These are phyloP conservation scores for Suhomyces atakaporum DNA, from an alignment of 1,139 yeast genomes.

Conservation along the genomic window DNA sequence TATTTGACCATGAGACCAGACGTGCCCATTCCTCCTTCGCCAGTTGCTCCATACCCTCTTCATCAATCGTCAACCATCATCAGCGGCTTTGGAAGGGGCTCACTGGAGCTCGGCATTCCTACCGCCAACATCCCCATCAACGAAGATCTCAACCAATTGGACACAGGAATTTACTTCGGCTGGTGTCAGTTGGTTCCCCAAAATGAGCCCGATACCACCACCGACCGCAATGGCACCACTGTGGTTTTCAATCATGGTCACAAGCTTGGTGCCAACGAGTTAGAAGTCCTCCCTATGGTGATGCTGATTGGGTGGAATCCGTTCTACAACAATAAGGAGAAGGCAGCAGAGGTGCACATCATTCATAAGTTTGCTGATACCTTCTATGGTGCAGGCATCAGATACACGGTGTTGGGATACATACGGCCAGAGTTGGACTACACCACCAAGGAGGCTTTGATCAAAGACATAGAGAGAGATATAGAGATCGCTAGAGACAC, in stretches of 20 bases:
- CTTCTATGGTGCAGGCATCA: constrained; percentile 82
- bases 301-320: constrained; percentile 98
- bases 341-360: constrained; percentile 86
- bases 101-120: constrained; percentile 90
- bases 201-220: constrained; percentile 16
- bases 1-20: constrained; percentile 25
- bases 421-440: constrained; percentile 90
- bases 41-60: constrained; percentile 68
- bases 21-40: constrained; percentile 45
- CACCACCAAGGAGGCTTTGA: constrained; percentile 82
- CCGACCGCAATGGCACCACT: constrained; percentile 38
- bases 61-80: constrained; percentile 57
- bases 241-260: constrained; percentile 66
- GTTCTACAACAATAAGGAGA: constrained; percentile 73
- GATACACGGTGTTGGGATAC: constrained; percentile 77
- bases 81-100: constrained; percentile 95
- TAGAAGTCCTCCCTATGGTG: constrained; percentile 74
- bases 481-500: constrained; percentile 64
- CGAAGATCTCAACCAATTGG: constrained; percentile 47
- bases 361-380: constrained; percentile 66
- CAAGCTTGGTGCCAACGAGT: constrained; percentile 39
- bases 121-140: constrained; percentile 86
- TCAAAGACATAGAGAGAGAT: constrained; percentile 81
- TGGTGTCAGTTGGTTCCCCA: constrained; percentile 53
- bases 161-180: constrained; percentile 92